Base-by-base conservation (phyloP, 2,329 filamentous ascomycete genomes). In the Coniochaeta sp. region DNA sequence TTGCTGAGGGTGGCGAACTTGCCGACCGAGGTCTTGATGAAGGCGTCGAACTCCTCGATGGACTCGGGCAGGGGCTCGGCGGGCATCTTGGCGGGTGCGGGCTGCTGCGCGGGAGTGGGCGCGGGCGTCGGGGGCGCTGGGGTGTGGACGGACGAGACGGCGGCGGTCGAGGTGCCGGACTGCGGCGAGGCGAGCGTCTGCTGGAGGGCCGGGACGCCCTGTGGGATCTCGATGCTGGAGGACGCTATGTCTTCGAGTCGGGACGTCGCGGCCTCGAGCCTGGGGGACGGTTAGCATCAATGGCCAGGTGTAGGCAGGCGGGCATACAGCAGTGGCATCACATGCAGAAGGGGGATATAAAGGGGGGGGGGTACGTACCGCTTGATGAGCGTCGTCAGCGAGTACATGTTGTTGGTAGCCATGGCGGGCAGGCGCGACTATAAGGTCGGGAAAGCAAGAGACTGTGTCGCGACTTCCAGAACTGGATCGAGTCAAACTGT, bases 311-410 rank as follows among this genome's bases (percentile, higher is more conserved):
- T n/a, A 28, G 36, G 30, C 19, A 14, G 16, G 36, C 50, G 7
- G 14, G 42, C 32, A 60, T 61, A 62, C 58, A 30, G 47, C 7
- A 22, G 30, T 12, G 47, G 22, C 47, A 52, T 10, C 47, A 6
- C 47, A 9, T 17, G 63, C 16, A 26, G 2, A 30, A 28, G 24
- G 24, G n/a, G n/a, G n/a, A n/a, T n/a, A n/a, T n/a, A n/a, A n/a
- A n/a, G n/a, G n/a, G n/a, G n/a, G n/a, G n/a, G n/a, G 30, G 54
- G 28, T 38, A 77, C 85, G 69, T 84, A 98, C 95, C 95, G 87
- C 84, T 99, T 99, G 80, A 99, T 97, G 70, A 99, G 85, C 59
- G 95, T 99, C 38, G 92, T 96, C 64, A 99, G 80, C 73, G 96
- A 98, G 77, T 98, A 88, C 91, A 98, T 97, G 70, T 92, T 90